Percentiles rank a stretch among this genome's conserved stretches.
Evolutionary conservation across 176 grass and related monocot species (phyloP).

Genomic region (Elymus sibiricus): DNA sequence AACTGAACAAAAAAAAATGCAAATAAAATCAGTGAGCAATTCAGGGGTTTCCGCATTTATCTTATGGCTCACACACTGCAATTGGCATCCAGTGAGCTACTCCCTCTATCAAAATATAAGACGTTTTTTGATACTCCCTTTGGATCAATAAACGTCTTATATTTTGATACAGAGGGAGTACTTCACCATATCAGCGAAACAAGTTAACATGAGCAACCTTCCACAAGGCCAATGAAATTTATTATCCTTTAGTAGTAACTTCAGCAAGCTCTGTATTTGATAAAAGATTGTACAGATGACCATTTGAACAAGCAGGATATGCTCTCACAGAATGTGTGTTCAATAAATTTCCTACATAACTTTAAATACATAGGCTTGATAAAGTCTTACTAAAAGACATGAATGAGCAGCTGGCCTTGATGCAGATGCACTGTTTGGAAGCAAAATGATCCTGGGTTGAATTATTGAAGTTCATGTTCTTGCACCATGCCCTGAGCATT

Average conservation of each 20-base stretch:
- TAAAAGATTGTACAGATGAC: slow-evolving; percentile 22
- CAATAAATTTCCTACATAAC: not conserved
- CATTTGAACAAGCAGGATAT: slow-evolving; percentile 6
- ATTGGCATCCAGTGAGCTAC: not conserved
- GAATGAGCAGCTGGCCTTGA: slow-evolving; percentile 21
- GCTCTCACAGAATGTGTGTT: slow-evolving; percentile 24
- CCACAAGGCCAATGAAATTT: not conserved
- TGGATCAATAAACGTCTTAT: too few species aligned
- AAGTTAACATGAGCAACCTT: slow-evolving; percentile 4
- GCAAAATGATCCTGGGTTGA: slow-evolving; percentile 7
- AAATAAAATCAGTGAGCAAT: not conserved
- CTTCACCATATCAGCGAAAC: not conserved
- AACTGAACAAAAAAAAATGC: not conserved
- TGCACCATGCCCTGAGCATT: slow-evolving; percentile 2
- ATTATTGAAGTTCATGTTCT: not conserved
- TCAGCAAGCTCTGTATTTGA: slow-evolving; percentile 9
- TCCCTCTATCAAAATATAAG: too few species aligned
- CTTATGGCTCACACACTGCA: not conserved
- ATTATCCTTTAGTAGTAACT: not conserved
- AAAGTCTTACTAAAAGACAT: slow-evolving; percentile 27
- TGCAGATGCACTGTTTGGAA: not conserved
- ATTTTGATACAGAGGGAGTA: too few species aligned
- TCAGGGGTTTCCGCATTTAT: not conserved
- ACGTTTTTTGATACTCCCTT: too few species aligned
- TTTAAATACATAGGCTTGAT: slow-evolving; percentile 26